phyloP scores from a whole-genome alignment of 257 asterid species.

The Linaria vulgaris region DNA sequence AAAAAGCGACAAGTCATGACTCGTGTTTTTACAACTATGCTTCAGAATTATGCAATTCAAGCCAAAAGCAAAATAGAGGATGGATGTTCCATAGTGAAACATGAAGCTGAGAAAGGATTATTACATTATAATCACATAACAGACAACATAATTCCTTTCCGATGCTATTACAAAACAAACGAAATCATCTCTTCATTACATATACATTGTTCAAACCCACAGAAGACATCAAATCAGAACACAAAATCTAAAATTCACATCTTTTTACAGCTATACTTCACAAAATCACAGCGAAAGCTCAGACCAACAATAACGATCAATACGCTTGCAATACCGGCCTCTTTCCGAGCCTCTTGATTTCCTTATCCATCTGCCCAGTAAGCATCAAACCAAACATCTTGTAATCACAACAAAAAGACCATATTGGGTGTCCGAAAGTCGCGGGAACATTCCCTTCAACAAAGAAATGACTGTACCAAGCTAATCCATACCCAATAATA shows the following conservation, averaged over 20 bases:
- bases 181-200: not conserved
- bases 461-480: slow-evolving; percentile 97
- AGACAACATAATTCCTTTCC: not conserved
- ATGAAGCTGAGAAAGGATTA: not conserved
- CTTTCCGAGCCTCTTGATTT: slow-evolving; percentile 98
- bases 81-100: not conserved
- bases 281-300: slow-evolving; percentile 5
- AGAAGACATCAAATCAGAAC: slow-evolving; percentile 1
- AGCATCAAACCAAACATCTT: slow-evolving; percentile 98
- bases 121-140: not conserved
- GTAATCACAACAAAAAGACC: slow-evolving; percentile 91
- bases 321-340: slow-evolving; percentile 83
- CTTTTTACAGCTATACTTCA: slow-evolving; percentile 30
- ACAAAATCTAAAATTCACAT: slow-evolving; percentile 16
- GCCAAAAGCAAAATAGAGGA: not conserved
- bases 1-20: too few species aligned
- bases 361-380: slow-evolving; percentile 88
- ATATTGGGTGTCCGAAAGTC: slow-evolving; percentile 90
- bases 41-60: not conserved
- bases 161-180: not conserved
- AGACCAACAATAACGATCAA: slow-evolving; percentile 22
- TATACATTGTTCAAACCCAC: slow-evolving; percentile 14
- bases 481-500: slow-evolving; percentile 76
- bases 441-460: slow-evolving; percentile 92
- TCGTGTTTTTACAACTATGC: not conserved